Evolutionary conservation across 306 rosid species (phyloP).

Genomic region (Albizia julibrissin): DNA sequence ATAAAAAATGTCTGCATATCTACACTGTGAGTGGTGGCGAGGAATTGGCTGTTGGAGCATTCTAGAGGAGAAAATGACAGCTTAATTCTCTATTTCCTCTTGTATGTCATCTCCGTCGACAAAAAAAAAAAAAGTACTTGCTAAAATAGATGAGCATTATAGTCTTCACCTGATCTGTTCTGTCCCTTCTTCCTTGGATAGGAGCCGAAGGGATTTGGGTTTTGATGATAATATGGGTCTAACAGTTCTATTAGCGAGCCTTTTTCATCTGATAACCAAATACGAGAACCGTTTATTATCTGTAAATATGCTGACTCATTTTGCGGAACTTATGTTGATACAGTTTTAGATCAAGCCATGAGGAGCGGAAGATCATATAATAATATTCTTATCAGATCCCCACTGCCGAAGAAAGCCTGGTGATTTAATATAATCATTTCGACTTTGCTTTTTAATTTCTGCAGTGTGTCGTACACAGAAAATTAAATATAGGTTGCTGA

Average conservation of each 20-base stretch:
- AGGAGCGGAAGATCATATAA: not conserved
- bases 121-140: not conserved
- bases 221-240: not conserved
- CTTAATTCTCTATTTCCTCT: not conserved
- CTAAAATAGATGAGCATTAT: not conserved
- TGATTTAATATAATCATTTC: not conserved
- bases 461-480: not conserved
- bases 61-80: not conserved
- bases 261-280: not conserved
- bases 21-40: not conserved
- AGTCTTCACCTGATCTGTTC: not conserved
- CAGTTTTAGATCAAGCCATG: not conserved
- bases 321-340: not conserved
- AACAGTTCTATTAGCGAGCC: not conserved
- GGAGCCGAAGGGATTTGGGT: not conserved
- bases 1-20: not conserved
- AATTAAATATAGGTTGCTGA: not conserved
- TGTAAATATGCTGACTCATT: not conserved
- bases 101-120: not conserved
- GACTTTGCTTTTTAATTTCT: not conserved
- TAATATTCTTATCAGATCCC: not conserved
- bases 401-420: not conserved
- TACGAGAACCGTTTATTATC: not conserved
- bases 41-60: not conserved
- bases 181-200: not conserved